These are phyloP conservation scores for Protomyces gravidus DNA, from an alignment of 1,139 yeast genomes.

Conservation along the genomic window DNA sequence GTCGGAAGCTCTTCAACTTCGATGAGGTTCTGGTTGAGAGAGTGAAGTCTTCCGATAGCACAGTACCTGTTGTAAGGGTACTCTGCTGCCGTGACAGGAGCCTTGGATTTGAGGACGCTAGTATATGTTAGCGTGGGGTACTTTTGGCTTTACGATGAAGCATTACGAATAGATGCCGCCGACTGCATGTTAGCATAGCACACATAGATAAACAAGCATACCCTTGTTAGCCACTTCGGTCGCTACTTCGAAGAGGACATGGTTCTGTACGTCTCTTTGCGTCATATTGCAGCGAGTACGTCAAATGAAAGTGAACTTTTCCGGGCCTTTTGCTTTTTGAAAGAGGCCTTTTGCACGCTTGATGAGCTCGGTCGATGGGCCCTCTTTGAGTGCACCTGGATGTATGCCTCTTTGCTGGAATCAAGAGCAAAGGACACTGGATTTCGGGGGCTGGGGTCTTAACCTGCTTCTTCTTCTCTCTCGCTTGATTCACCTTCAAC, in stretches of 20 bases:
- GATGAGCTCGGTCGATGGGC: too few species aligned
- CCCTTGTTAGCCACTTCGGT: conserved; percentile 92
- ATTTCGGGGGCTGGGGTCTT: too few species aligned
- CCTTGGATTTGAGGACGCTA: conserved; percentile 81
- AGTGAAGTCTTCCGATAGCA: conserved; percentile 79
- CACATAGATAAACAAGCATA: conserved; percentile 1
- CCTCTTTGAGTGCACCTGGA: too few species aligned
- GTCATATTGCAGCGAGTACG: background rate
- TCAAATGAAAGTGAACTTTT: too few species aligned
- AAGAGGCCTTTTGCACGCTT: too few species aligned
- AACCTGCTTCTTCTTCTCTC: too few species aligned
- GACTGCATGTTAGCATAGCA: conserved; percentile 44
- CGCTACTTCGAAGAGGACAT: conserved; percentile 85
- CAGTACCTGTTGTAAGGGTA: conserved; percentile 76
- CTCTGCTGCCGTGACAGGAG: conserved; percentile 93
- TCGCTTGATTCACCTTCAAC: too few species aligned
- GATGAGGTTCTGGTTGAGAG: conserved; percentile 41
- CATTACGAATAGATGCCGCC: conserved; percentile 83
- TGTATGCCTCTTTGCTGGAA: too few species aligned
- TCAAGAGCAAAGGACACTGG: too few species aligned
- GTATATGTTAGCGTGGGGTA: conserved; percentile 3
- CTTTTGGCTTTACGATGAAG: background rate
- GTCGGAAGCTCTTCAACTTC: conserved; percentile 82
- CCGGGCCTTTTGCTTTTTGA: too few species aligned
- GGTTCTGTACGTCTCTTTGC: conserved; percentile 54